Base-by-base conservation (phyloP, 202 grass and related monocot species). In the Alloteropsis angusta region DNA sequence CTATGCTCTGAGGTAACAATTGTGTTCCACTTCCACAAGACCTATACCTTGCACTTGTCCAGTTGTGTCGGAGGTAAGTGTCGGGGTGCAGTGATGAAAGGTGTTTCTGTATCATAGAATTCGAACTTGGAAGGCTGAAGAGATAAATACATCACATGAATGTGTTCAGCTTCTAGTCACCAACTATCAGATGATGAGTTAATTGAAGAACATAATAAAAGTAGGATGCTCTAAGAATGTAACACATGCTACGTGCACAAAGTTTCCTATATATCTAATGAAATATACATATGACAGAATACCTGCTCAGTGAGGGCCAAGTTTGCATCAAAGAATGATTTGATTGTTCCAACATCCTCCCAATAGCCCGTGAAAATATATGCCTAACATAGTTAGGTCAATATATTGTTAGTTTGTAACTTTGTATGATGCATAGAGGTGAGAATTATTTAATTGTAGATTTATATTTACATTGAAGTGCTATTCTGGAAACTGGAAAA, bases 321-420 rank as follows among this genome's bases (percentile, higher is more conserved):
- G 77, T 97, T 97, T 45, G 93, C 89, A 46, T 97, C 77, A 6
- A 88, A 97, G 75, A 97, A 97, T 46, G 93, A 92, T 79, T 67
- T 92, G 48, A 97, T 88, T 59, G 89, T 97, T 80, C 93, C 93
- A 61, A 92, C 86, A 10, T 97, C 93, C 63, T 97, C 93, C 90
- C 93, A 97, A 37, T 97, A 97, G 26, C 67, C 85, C 9, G 80
- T 84, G 68, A 97, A 97, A 37, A 97, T 49, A 65, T 83, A 88
- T 18, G 87, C 88, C 93, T 97, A 52, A 26, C 23, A 92, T 32
- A 85, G 70, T 17, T 61, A 28, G 58, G 15, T 15, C 56, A 65
- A 75, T 52, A 63, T 5, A 56, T 48, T 38, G 46, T 65, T 43
- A 79, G 16, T 69, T 19, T 17, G 36, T 41, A 45, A 79, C 11